Conservation (phyloP, 805 yeast genomes). For the Wickerhamomyces hampshirensis region DNA sequence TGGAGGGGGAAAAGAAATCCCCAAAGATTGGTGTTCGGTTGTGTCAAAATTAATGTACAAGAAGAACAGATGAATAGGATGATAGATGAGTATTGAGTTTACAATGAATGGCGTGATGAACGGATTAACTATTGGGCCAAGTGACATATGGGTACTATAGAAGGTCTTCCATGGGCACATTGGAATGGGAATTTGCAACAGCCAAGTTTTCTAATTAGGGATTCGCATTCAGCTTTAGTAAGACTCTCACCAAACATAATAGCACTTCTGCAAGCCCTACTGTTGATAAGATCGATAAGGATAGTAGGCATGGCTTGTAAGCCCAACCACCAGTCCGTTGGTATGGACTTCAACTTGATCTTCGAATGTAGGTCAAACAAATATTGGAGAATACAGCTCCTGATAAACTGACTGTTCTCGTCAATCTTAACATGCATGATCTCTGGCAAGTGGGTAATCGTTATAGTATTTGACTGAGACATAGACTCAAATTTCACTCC, state of each 20-base stretch:
- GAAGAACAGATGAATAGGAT: no score
- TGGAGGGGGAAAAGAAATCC: no score
- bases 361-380: slow-evolving; percentile 36
- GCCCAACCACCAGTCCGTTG: slow-evolving; percentile 34
- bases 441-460: slow-evolving; percentile 41
- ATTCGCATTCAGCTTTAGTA: slow-evolving; percentile 36
- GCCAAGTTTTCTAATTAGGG: slow-evolving; percentile 37
- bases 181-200: slow-evolving; percentile 59
- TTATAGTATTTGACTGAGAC: slow-evolving; percentile 6
- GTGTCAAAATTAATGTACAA: slow-evolving; percentile 10
- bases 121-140: slow-evolving; percentile 5
- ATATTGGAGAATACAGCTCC: slow-evolving; percentile 38
- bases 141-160: slow-evolving; percentile 49
- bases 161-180: slow-evolving; percentile 87
- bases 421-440: slow-evolving; percentile 31
- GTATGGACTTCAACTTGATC: slow-evolving; percentile 21
- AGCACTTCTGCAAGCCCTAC: slow-evolving; percentile 65
- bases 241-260: slow-evolving; percentile 66
- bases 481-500: slow-evolving; percentile 32
- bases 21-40: slow-evolving; percentile 15
- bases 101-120: no score
- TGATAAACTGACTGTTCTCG: slow-evolving; percentile 28
- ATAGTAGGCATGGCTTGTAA: slow-evolving; percentile 44
- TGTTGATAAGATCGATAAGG: slow-evolving; percentile 45
- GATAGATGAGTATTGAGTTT: no score